Base-by-base conservation (phyloP, 192 early-diverging fungal species). In the Lobosporangium transversale region DNA sequence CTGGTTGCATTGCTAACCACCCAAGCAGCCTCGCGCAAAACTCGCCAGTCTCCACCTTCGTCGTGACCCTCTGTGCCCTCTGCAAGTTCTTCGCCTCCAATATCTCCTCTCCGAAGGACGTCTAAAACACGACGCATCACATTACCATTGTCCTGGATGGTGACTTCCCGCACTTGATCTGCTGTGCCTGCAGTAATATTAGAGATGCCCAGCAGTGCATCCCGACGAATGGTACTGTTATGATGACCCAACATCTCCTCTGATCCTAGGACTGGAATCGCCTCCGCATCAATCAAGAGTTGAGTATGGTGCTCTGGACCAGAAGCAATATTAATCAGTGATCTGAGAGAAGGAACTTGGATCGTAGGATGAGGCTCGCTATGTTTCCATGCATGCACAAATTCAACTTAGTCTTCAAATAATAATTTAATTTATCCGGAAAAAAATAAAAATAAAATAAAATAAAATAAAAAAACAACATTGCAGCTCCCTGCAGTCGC, bases 1-100 rank as follows among this genome's bases (percentile, higher is more conserved):
- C 73, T 76, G 17, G 73, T 76, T 5, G 73, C 73, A n/a, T 76
- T 76, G 54, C 73, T 76, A 0, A 76, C 65, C 11, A 76, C 73
- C 73, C 73, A 76, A 2, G 73, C 73, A 20, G 73, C 73, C 31
- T 76, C 73, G 24, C 73, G 63, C 12, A 76, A 33, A 32, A 76
- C 73, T 11, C 73, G 64, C 73, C 73, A 76, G 33, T 76, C 73
- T 3, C 73, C 73, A 26, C 65, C 73, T 52, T 76, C 73, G 29
- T 66, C 65, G 8, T 33, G 63, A 14, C 21, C 17, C 20, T 67
- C 73, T 2, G 36, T 14, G 11, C 23, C 32, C 20, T 66, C 73
- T 11, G 56, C 65, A 15, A 44, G 20, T 26, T 76, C 73, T 30
- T 76, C 73, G 6, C 58, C 54, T 17, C 64, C 73, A 56, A 76